Conservation (phyloP, 1,139 yeast genomes). For the Blastobotrys persicus region DNA sequence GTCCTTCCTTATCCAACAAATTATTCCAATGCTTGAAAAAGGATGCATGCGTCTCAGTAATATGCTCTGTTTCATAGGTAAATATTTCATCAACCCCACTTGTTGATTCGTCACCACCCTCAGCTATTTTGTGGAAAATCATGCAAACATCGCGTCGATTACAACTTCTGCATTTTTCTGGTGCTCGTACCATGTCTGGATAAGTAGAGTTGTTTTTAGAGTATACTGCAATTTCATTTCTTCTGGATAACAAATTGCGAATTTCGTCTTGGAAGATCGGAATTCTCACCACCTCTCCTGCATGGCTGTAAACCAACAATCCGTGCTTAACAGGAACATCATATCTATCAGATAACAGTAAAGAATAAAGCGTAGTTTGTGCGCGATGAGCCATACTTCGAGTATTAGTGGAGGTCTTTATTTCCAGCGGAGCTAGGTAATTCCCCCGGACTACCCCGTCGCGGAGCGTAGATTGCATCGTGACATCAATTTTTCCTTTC, state of each 20-base stretch:
- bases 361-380: constrained; percentile 81
- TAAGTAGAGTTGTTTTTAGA: constrained; percentile 45
- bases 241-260: constrained; percentile 60
- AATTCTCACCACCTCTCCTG: constrained; percentile 50
- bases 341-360: constrained; percentile 77
- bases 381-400: constrained; percentile 72
- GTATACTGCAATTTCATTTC: constrained; percentile 67
- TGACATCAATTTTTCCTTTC: constrained; percentile 89
- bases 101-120: constrained; percentile 51
- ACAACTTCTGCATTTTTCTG: constrained; percentile 65
- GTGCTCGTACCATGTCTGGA: constrained; percentile 59
- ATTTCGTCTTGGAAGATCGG: constrained; percentile 46
- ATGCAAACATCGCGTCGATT: constrained; percentile 62
- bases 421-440: constrained; percentile 73
- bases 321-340: constrained; percentile 63
- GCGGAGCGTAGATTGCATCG: constrained; percentile 50
- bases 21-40: constrained; percentile 75
- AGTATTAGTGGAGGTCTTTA: constrained; percentile 69
- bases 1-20: constrained; percentile 72
- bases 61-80: constrained; percentile 51
- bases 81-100: constrained; percentile 40
- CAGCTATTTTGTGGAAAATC: constrained; percentile 60
- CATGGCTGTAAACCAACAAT: constrained; percentile 71
- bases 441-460: constrained; percentile 35
- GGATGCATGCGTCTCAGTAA: constrained; percentile 45